phyloP scores from a whole-genome alignment of 768 basidiomycete species.

The Russula emetica region DNA sequence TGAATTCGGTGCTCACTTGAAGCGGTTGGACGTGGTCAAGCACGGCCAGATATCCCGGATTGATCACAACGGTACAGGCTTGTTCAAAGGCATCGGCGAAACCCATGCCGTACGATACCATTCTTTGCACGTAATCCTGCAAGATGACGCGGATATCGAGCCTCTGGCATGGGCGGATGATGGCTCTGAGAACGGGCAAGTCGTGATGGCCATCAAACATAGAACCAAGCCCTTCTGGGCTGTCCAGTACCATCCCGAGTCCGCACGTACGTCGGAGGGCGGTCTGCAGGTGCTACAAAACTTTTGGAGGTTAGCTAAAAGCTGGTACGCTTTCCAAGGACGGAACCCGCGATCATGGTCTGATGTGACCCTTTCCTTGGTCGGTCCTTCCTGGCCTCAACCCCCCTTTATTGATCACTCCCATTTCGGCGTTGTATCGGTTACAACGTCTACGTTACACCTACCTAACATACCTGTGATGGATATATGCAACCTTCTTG shows the following conservation, averaged over 20 bases:
- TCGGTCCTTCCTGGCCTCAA: constrained; percentile 61
- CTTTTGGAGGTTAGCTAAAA: constrained; percentile 66
- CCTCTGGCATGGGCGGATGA: constrained; percentile 73
- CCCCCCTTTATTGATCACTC: constrained; percentile 32
- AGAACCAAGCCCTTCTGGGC: constrained; percentile 70
- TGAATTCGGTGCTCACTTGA: constrained; percentile 58
- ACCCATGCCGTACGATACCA: constrained; percentile 74
- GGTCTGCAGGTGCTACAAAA: constrained; percentile 66
- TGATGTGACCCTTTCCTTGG: constrained; percentile 32
- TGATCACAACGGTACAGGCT: constrained; percentile 50
- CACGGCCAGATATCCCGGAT: constrained; percentile 72
- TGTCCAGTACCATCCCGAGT: constrained; percentile 89
- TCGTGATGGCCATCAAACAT: constrained; percentile 74
- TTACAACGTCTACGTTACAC: constrained; percentile 36
- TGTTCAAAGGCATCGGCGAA: constrained; percentile 55
- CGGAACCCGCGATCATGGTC: constrained; percentile 45
- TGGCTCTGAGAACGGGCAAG: constrained; percentile 56
- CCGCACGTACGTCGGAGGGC: constrained; percentile 64
- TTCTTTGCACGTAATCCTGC: constrained; percentile 62
- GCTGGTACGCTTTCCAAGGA: constrained; percentile 46
- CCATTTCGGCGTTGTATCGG: constrained; percentile 5
- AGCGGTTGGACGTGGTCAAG: constrained; percentile 62
- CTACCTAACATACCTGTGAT: constrained; percentile 42
- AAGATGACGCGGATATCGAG: constrained; percentile 47
- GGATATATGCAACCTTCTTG: constrained; percentile 57